phyloP scores from a whole-genome alignment of 148 eudicot species.

The Dianthus caryophyllus region DNA sequence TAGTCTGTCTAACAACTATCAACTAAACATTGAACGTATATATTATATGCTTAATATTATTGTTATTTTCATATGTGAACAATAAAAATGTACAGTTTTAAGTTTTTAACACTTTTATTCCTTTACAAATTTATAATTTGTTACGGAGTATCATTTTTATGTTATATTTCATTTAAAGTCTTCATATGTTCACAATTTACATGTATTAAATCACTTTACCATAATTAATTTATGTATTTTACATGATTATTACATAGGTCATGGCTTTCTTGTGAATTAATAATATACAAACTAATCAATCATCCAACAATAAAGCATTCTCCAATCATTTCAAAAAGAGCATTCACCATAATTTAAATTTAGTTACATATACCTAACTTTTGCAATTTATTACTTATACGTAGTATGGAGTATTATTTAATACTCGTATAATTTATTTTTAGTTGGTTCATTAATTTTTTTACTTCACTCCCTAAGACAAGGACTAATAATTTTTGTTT shows the following conservation, averaged over 20 bases:
- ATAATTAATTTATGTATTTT: not conserved
- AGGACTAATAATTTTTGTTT: slow-evolving; percentile 21
- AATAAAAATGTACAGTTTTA: too few species aligned
- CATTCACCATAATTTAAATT: not conserved
- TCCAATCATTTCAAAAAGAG: not conserved
- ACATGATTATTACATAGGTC: not conserved
- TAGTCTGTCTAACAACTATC: too few species aligned
- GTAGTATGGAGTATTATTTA: not conserved
- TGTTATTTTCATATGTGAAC: too few species aligned
- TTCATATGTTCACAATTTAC: not conserved
- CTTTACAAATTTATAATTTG: not conserved
- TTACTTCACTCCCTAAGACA: slow-evolving; percentile 4
- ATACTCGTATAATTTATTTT: not conserved
- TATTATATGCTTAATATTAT: too few species aligned
- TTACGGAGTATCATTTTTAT: not conserved
- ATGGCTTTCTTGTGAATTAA: not conserved
- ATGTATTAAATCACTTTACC: not conserved
- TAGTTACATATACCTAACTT: not conserved
- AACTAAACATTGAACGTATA: too few species aligned
- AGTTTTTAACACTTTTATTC: too few species aligned
- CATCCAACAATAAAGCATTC: not conserved
- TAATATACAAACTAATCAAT: not conserved
- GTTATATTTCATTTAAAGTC: not conserved
- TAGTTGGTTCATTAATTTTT: slow-evolving; percentile 17
- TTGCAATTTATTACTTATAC: not conserved